phyloP scores from a whole-genome alignment of 495 filamentous ascomycete genomes.

The Hypoxylon subgilvum region DNA sequence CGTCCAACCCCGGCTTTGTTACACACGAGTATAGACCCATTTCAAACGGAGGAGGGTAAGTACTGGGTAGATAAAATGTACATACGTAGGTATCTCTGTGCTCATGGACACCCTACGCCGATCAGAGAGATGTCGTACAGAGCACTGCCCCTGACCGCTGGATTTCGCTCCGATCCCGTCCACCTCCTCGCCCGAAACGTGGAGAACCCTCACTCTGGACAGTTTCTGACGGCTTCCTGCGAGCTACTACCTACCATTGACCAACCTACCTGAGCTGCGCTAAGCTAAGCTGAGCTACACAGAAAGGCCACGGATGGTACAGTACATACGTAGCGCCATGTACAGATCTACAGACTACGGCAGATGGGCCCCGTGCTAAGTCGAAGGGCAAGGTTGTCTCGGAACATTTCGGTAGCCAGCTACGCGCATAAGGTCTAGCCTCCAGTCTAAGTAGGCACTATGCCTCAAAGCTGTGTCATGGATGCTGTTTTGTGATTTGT shows the following conservation, averaged over 20 bases:
- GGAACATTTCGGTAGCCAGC: conserved; percentile 18
- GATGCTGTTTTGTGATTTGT: too few relatives aligned
- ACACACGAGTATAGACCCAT: too few relatives aligned
- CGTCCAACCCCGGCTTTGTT: neutral
- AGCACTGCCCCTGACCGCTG: conserved; percentile 18
- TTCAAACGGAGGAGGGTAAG: too few relatives aligned
- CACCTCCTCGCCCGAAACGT: conserved; percentile 18
- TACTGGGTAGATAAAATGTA: neutral
- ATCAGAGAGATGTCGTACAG: conserved; percentile 8
- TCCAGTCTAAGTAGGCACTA: too few relatives aligned
- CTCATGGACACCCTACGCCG: neutral
- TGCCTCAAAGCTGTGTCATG: too few relatives aligned
- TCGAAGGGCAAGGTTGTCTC: neutral
- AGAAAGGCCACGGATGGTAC: too few relatives aligned
- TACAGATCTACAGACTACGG: conserved; percentile 13
- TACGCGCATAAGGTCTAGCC: neutral
- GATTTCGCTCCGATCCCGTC: conserved; percentile 28
- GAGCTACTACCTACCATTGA: neutral
- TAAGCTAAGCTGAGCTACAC: too few relatives aligned
- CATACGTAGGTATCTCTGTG: conserved; percentile 23
- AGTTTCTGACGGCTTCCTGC: neutral
- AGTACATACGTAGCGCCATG: too few relatives aligned
- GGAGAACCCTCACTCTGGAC: neutral
- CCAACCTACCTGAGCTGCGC: neutral
- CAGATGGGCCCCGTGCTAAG: neutral